phyloP scores from a whole-genome alignment of 306 rosid genomes.

The Vigna angularis region DNA sequence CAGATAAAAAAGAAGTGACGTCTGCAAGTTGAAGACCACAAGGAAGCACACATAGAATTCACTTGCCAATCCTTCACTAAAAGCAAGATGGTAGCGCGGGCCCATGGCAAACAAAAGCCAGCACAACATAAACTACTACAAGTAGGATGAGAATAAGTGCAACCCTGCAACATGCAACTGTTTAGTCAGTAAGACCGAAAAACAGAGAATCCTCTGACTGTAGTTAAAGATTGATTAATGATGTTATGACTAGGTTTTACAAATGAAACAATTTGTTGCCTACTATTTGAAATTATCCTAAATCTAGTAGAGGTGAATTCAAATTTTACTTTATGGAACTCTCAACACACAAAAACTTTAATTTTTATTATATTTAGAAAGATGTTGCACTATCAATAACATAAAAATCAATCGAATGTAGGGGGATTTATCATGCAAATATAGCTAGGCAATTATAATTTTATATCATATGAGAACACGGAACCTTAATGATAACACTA shows the following conservation, averaged over 20 bases:
- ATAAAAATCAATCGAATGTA: not conserved
- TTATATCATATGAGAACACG: conserved; percentile 12
- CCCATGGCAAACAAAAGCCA: conserved; percentile 96
- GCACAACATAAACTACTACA: conserved; percentile 67
- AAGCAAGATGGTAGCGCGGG: conserved; percentile 78
- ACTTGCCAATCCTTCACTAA: conserved; percentile 48
- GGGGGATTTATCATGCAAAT: conserved; percentile 2
- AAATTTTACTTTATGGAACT: conserved; percentile 27
- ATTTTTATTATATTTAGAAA: conserved; percentile 29
- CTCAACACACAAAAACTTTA: conserved; percentile 2
- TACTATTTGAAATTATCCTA: conserved; percentile 22
- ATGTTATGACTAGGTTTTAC: not conserved
- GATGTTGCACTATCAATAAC: not conserved
- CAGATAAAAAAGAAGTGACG: conserved; percentile 45
- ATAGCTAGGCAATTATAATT: not conserved
- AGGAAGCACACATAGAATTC: conserved; percentile 45
- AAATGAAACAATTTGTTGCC: conserved; percentile 26
- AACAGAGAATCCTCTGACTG: conserved; percentile 9
- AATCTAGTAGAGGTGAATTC: conserved; percentile 20
- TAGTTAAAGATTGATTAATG: conserved; percentile 21
- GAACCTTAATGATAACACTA: conserved; percentile 25
- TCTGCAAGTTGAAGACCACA: conserved; percentile 44
- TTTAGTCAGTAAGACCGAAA: conserved; percentile 41
- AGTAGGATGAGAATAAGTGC: conserved; percentile 80
- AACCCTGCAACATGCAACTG: conserved; percentile 69